These are phyloP conservation scores for Lachancea nothofagi DNA, from an alignment of 805 yeast genomes.

Conservation along the genomic window DNA sequence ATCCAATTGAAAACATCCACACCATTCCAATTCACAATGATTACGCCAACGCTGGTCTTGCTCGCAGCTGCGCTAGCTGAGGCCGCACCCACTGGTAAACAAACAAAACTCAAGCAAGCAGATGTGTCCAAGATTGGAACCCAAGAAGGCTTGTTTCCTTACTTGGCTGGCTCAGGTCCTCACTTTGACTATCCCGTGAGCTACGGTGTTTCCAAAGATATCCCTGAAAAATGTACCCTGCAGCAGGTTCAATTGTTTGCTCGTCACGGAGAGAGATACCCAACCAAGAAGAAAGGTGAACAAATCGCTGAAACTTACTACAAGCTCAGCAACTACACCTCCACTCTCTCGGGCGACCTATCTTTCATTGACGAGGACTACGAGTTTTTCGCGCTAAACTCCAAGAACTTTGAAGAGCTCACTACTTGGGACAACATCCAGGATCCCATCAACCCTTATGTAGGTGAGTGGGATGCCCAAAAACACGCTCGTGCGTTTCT, in stretches of 20 bases:
- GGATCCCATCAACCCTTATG: constrained; percentile 33
- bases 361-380: constrained; percentile 45
- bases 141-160: constrained; percentile 38
- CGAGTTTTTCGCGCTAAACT: constrained; percentile 41
- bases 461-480: constrained; percentile 44
- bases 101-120: neutral
- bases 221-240: constrained; percentile 47
- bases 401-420: constrained; percentile 39
- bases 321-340: constrained; percentile 25
- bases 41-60: no score
- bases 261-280: constrained; percentile 79
- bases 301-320: constrained; percentile 32
- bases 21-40: no score
- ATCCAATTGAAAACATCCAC: no score
- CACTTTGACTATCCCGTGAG: constrained; percentile 45
- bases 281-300: constrained; percentile 40
- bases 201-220: constrained; percentile 45
- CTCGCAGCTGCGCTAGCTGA: constrained; percentile 4
- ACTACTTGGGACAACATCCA: constrained; percentile 23
- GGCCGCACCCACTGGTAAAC: constrained; percentile 6
- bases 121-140: constrained; percentile 10
- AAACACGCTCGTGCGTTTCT: constrained; percentile 43
- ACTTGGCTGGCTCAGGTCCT: constrained; percentile 53
- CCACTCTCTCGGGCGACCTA: constrained; percentile 43
- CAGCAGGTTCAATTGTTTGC: constrained; percentile 68